Evolutionary conservation across 768 basidiomycete genomes (phyloP), one percentile per base, ranked within the genome.

Genomic region (Lactarius sp.): DNA sequence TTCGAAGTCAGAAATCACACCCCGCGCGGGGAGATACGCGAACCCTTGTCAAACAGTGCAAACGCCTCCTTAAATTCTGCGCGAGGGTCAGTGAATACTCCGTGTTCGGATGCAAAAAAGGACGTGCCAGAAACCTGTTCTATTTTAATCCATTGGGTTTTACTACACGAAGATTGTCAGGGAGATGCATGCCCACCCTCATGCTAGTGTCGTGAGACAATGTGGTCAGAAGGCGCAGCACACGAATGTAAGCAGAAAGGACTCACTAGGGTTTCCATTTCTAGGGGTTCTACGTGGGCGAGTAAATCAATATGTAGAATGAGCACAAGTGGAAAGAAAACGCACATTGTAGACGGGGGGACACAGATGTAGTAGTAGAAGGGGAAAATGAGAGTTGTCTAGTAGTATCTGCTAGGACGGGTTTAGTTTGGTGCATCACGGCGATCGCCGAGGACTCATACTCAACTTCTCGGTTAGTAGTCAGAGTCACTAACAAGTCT

Each of bases 51-150:
- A 76, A 98, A 98, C 22, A 98, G 83, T 63, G 94, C 93, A 80
- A 98, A 98, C 55, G 95, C 95, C 81, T 98, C 96, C 83, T 96
- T 98, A 85, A 95, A 98, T 77, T 96, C 94, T 92, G 73, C 34
- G 51, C n/a, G 33, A 41, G 52, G 31, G n/a, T 56, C 53, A 58
- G 52, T 49, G 22, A 27, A 39, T 54, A 33, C 14, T 12, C 39
- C 39, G 39, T 42, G 34, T 54, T 13, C 42, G 56, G 18, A 6
- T 13, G 42, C 36, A 52, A 52, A 52, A 52, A 64, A 47, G 16
- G 41, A 76, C 85, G 52, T 72, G 92, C 93, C 93, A 71, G 92
- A 85, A 71, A 95, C 92, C 82, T 94, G 92, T 75, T 95, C 93
- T 96, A 73, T 37, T 50, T 6, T 16, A 39, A n/a, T 12, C 13